Base-by-base conservation (phyloP, 2,329 filamentous ascomycete species). In the Beauveria medogensis region DNA sequence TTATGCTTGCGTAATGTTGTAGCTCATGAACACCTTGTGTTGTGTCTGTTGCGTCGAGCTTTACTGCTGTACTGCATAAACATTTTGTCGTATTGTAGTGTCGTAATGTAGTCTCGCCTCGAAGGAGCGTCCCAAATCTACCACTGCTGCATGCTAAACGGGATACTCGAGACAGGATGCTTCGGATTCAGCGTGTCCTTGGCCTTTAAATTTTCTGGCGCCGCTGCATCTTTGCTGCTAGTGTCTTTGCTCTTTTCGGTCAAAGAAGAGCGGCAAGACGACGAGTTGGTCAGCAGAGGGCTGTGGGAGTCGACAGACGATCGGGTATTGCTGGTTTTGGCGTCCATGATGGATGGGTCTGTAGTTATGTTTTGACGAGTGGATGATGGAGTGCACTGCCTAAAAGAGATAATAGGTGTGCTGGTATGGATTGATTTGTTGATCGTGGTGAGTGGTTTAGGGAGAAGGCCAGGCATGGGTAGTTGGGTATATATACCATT, bases 301-400 rank as follows among this genome's bases (percentile, higher is more conserved):
- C 55, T 58, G 30, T 43, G 20, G 34, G 46, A 50, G 55, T 58
- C 55, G 46, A 57, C 55, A 1, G 55, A 58, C 10, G 46, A 20
- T 9, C 46, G 55, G 4, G 46, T 41, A 30, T 48, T 48, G 44
- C 40, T 48, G 28, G 43, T 10, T 41, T 43, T 58, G 22, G 46
- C 16, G 46, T 58, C 34, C 46, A 58, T 58, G 54, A 5, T 43
- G 20, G 5, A 16, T 12, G 24, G 6, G 12, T 20, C 9, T 40
- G 7, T 53, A 20, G 22, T 2, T 22, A 22, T 16, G n/a, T 22
- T 37, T 37, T 37, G 34, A 6, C 34, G 9, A 37, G 34, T 6
- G 9, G 34, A 14, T 37, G 34, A 37, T 14, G 12, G 12, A 34
- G 30, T 14, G 30, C 5, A 34, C 30, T 5, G 30, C 30, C 10